Evolutionary conservation across 2,329 filamentous ascomycete species (phyloP).

Genomic region (Verticillium zaregamsianum): DNA sequence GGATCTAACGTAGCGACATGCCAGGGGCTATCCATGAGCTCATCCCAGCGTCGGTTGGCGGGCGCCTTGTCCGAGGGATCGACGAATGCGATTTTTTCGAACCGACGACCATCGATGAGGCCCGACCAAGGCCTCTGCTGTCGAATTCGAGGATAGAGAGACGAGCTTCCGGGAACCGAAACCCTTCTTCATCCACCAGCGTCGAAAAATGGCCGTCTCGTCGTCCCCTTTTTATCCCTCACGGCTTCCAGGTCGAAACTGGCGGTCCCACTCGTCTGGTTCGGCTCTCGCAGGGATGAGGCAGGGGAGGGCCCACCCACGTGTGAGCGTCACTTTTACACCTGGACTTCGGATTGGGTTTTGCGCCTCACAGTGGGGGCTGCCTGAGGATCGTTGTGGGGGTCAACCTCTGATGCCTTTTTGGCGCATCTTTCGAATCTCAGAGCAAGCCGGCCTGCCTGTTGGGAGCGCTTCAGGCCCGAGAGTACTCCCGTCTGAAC

Average conservation of each 20-base stretch:
- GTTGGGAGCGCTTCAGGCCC: too few relatives aligned
- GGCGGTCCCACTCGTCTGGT: slow-evolving; percentile 3
- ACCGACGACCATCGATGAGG: not conserved
- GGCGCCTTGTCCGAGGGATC: not conserved
- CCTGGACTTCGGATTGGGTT: slow-evolving; percentile 12
- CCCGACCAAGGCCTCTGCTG: not conserved
- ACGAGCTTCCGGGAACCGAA: not conserved
- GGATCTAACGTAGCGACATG: not conserved
- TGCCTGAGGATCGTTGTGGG: slow-evolving; percentile 8
- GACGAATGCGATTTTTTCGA: not conserved
- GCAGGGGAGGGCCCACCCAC: slow-evolving; percentile 11
- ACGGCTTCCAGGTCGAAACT: not conserved
- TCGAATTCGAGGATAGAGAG: not conserved
- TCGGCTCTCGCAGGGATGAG: slow-evolving; percentile 1
- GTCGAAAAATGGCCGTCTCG: not conserved
- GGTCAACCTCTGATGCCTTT: slow-evolving; percentile 8
- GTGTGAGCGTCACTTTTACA: slow-evolving; percentile 9
- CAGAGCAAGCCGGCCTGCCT: slow-evolving; percentile 7
- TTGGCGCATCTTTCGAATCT: slow-evolving; percentile 7
- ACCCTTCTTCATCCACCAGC: not conserved
- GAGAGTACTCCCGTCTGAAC: too few relatives aligned
- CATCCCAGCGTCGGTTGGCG: not conserved
- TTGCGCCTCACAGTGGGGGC: slow-evolving; percentile 11
- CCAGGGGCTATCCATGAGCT: not conserved
- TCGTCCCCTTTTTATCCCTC: slow-evolving; percentile 4